These are phyloP conservation scores for Pisolithus marmoratus DNA, from an alignment of 768 basidiomycete genomes.

Conservation along the genomic window DNA sequence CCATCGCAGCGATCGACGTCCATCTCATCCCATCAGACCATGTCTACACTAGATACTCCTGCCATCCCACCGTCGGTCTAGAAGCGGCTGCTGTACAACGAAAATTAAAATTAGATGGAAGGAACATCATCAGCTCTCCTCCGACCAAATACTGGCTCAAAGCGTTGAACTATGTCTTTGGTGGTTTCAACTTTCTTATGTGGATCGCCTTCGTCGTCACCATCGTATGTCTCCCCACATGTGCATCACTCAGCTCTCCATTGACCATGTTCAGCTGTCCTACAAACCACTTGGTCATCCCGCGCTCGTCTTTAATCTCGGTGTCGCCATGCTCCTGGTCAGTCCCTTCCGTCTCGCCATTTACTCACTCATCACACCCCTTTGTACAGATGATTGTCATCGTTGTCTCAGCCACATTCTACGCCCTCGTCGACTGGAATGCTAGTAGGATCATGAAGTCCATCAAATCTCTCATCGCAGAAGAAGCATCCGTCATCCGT, in stretches of 20 bases:
- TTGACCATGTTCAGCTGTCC: conserved; percentile 36
- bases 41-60: conserved; percentile 39
- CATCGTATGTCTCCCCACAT: conserved; percentile 26
- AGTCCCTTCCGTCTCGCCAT: conserved; percentile 16
- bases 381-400: conserved; percentile 42
- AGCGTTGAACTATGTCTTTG: conserved; percentile 47
- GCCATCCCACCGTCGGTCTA: conserved; percentile 40
- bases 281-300: conserved; percentile 45
- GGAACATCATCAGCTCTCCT: conserved; percentile 46
- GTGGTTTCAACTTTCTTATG: conserved; percentile 54
- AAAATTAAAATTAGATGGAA: conserved; percentile 31
- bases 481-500: conserved; percentile 51
- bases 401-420: conserved; percentile 38
- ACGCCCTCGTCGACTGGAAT: conserved; percentile 46
- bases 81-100: conserved; percentile 40
- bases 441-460: conserved; percentile 48
- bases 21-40: conserved; percentile 39
- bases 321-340: conserved; percentile 46
- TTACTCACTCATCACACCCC: neutral
- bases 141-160: conserved; percentile 45
- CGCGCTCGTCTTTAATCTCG: conserved; percentile 41
- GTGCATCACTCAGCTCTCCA: neutral
- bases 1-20: conserved; percentile 43
- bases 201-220: conserved; percentile 50
- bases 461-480: conserved; percentile 54